Conservation (phyloP, 495 filamentous ascomycete genomes). For the Penicillium cataractarum region DNA sequence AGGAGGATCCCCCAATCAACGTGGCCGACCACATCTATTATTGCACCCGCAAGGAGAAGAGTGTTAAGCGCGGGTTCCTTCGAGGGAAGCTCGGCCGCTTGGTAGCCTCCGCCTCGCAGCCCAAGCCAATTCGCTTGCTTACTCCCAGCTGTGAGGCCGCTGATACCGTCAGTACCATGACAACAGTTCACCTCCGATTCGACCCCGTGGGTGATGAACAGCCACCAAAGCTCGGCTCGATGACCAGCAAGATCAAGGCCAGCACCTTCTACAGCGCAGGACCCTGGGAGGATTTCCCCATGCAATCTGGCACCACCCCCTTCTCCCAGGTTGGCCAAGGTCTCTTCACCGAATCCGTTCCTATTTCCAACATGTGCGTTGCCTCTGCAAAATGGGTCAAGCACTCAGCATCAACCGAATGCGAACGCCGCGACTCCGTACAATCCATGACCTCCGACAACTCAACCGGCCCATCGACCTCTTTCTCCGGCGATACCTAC, state of each 20-base stretch:
- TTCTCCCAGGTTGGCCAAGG: conserved; percentile 58
- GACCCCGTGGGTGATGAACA: conserved; percentile 63
- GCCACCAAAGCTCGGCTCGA: conserved; percentile 68
- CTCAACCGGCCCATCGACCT: conserved; percentile 45
- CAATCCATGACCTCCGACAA: conserved; percentile 42
- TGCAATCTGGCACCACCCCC: conserved; percentile 19
- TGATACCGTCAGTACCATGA: conserved; percentile 57
- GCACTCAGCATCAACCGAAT: conserved; percentile 34
- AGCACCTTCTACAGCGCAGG: conserved; percentile 71
- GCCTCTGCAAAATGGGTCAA: conserved; percentile 68
- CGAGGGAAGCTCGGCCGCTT: conserved; percentile 74
- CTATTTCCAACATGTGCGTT: conserved; percentile 67
- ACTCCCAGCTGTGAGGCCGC: conserved; percentile 43
- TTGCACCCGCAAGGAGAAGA: conserved; percentile 72
- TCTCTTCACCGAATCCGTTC: conserved; percentile 64
- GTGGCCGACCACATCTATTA: conserved; percentile 64
- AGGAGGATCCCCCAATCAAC: conserved; percentile 78
- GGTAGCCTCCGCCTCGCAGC: conserved; percentile 73
- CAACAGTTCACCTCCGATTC: conserved; percentile 73
- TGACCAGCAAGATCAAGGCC: conserved; percentile 73
- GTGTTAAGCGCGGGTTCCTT: conserved; percentile 76
- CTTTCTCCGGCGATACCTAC: conserved; percentile 47
- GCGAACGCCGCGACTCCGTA: conserved; percentile 63
- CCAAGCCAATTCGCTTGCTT: conserved; percentile 65
- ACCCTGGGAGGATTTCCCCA: conserved; percentile 59